Evolutionary conservation across 305 asterid genomes (phyloP), one percentile per base, ranked within the genome.

Genomic region (Salvia sclarea): DNA sequence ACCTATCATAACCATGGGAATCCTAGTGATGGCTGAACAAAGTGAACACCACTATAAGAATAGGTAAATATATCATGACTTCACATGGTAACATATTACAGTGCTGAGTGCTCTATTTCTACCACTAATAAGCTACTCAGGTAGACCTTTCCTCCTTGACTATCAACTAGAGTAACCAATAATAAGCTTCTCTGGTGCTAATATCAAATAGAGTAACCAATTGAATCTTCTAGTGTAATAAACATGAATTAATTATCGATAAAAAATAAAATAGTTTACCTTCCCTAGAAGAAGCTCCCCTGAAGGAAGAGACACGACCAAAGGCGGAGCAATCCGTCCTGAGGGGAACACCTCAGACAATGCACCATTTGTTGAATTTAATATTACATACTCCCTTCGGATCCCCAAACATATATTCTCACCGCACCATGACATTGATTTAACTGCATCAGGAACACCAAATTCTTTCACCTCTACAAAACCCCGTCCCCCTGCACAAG

Each of bases 391-490:
- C 78, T 91, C 99, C 79, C 91, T 89, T 75, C 78, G 80, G 61
- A 87, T 78, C 68, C 97, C 99, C 83, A 95, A 66, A 75, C 99
- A 95, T 69, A 95, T 82, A 78, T 91, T 89, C 75, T 95, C 99
- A 55, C 97, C 97, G 78, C 97, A 91, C 99, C 99, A 95, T 49
- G 96, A 85, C 86, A 95, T 84, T 16, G 97, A 91, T 82, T 89
- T 95, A 57, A 95, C 97, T 13, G 84, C 61, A 76, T 95, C 99
- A 28, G 99, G 94, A 75, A 91, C 95, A 57, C 97, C 86, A 83
- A 80, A 85, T 75, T 95, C 99, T 76, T 88, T 95, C 69, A 95
- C 99, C 78, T 95, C 99, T 60, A 91, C 94, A 79, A 91, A 95
- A 25, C 97, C 98, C 54, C 95, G 78, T 10, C 99, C 99, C 59